Evolutionary conservation across 805 yeast species (phyloP), one percentile per base, ranked within the genome.

Genomic region (Candida sphagnicola): DNA sequence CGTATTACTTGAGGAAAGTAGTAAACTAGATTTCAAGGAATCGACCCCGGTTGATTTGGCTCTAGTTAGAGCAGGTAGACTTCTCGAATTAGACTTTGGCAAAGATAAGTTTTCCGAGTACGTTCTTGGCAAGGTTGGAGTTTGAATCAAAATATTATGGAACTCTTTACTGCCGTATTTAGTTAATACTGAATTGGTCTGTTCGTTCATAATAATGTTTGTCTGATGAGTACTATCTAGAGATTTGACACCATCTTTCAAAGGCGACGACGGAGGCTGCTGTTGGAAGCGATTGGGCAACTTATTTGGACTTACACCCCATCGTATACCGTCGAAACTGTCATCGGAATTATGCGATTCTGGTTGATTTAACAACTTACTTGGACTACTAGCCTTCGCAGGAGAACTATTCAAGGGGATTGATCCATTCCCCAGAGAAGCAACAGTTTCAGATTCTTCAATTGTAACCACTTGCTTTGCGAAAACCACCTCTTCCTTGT

Each of bases 201-300:
- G 61, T 34, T 64, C 70, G 40, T 58, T 61, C 15, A 50, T 40
- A 3, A 51, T 46, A 32, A 31, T 11, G 25, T 42, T 30, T 15
- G 34, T 12, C 29, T 37, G 35, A 24, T 37, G 8, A 8, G 13
- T 17, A n/a, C 16, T n/a, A 13, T 4, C 24, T 4, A n/a, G 28
- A 16, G 14, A 18, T 34, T 25, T 18, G 15, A 4, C 16, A 13
- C 18, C 31, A 16, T 54, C 58, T 40, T 53, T 61, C 31, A 72
- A 47, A 0, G 78, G 78, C 3, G 78, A 72, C 2, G 76, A 70
- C 1, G 70, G 66, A 6, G 65, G 41, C 44, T 36, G 15, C 30
- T 38, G 24, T 41, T 47, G 17, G 44, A 37, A 25, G 39, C 38
- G 31, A 45, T 24, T 48, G 44, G n/a, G 46, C 44, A 25, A 48